phyloP scores from a whole-genome alignment of 345 rosid species.

The Microthlaspi erraticum region DNA sequence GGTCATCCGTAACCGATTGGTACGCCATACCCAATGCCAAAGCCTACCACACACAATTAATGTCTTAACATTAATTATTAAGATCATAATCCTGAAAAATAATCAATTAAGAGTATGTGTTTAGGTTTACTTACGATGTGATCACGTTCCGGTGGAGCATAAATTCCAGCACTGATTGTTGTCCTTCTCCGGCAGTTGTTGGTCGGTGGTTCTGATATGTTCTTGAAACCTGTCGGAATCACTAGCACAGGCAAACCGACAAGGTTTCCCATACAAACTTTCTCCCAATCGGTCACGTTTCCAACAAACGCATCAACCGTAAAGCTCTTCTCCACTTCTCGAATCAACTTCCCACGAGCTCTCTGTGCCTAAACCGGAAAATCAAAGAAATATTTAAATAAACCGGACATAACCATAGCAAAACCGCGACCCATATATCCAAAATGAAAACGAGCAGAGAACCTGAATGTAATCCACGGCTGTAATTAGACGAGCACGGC shows the following conservation, averaged over 20 bases:
- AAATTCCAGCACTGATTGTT: constrained; percentile 69
- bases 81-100: neutral
- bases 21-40: constrained; percentile 90
- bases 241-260: constrained; percentile 82
- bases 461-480: constrained; percentile 87
- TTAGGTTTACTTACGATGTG: constrained; percentile 62
- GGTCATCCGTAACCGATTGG: constrained; percentile 74
- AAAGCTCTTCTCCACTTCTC: constrained; percentile 75
- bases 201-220: constrained; percentile 62
- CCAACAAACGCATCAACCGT: constrained; percentile 82
- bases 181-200: constrained; percentile 60
- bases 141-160: constrained; percentile 79
- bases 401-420: constrained; percentile 7
- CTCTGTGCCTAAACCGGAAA: constrained; percentile 66
- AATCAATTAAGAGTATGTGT: no score
- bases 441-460: constrained; percentile 21
- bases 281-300: constrained; percentile 91
- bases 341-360: constrained; percentile 73
- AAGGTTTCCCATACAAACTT: constrained; percentile 84
- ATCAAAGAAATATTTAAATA: neutral
- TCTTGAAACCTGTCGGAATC: constrained; percentile 67
- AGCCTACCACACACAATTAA: constrained; percentile 54
- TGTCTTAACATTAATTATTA: neutral
- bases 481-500: constrained; percentile 66
- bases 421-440: neutral